These are phyloP conservation scores for Aureobasidium musti DNA, from an alignment of 2,329 filamentous ascomycete genomes.

Conservation along the genomic window DNA sequence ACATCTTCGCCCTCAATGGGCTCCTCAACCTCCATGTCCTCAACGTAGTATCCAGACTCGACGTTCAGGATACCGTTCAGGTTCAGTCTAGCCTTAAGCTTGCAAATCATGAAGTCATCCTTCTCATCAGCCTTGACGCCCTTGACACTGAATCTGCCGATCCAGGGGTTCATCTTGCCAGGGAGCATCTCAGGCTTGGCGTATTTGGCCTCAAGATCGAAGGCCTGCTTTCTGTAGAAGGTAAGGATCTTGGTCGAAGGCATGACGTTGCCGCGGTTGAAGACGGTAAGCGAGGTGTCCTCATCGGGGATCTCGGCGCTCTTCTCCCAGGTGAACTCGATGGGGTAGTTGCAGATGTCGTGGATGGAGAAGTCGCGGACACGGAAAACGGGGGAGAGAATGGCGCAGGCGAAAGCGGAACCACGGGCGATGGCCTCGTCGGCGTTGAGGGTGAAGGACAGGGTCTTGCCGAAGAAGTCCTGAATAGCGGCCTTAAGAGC, in stretches of 20 bases:
- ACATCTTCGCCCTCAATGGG: conserved; percentile 71
- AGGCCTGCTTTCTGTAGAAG: conserved; percentile 97
- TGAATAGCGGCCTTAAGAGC: conserved; percentile 87
- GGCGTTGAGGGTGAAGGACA: conserved; percentile 97
- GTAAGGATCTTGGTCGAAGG: conserved; percentile 99
- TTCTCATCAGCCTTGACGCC: conserved; percentile 90
- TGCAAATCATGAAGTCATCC: conserved; percentile 99
- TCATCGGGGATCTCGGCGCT: conserved; percentile 97
- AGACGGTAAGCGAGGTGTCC: conserved; percentile 95
- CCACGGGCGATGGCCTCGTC: conserved; percentile 96
- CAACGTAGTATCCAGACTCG: conserved; percentile 95
- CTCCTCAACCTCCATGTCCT: conserved; percentile 96
- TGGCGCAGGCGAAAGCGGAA: conserved; percentile 96
- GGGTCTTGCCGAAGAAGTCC: conserved; percentile 85
- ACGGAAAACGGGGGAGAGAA: conserved; percentile 95
- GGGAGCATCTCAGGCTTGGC: conserved; percentile 82
- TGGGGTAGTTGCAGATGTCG: conserved; percentile 96
- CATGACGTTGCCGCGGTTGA: conserved; percentile 95
- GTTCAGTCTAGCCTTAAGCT: conserved; percentile 96
- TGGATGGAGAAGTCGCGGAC: conserved; percentile 97
- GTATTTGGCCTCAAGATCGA: conserved; percentile 94
- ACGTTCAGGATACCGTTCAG: conserved; percentile 95
- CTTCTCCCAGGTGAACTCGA: conserved; percentile 99
- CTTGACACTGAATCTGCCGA: conserved; percentile 97
- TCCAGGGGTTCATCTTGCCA: conserved; percentile 90